phyloP scores from a whole-genome alignment of 257 asterid species.

The Gentiana dahurica region DNA sequence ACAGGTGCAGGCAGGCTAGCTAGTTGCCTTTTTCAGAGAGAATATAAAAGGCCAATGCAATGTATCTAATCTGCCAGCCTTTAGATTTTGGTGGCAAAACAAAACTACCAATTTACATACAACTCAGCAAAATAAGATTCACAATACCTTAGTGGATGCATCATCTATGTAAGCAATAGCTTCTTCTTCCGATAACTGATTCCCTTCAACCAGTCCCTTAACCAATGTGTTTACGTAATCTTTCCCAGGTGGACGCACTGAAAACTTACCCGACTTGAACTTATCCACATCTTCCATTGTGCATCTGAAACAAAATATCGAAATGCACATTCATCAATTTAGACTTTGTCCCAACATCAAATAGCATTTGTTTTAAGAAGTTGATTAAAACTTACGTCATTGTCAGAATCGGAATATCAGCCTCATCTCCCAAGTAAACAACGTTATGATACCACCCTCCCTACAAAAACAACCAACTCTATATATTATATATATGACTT shows the following conservation, averaged over 20 bases:
- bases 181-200: constrained; percentile 61
- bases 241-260: constrained; percentile 47
- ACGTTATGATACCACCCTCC: constrained; percentile 84
- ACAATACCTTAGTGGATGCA: constrained; percentile 46
- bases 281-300: constrained; percentile 35
- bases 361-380: not conserved
- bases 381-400: constrained; percentile 58
- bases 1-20: no score
- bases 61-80: no score
- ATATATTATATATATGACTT: no score
- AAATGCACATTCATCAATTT: no score
- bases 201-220: constrained; percentile 77
- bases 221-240: constrained; percentile 52
- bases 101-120: no score
- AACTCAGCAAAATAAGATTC: not conserved
- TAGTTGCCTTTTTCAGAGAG: no score
- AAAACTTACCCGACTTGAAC: constrained; percentile 48
- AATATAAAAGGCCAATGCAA: no score
- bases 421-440: constrained; percentile 67
- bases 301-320: constrained; percentile 42
- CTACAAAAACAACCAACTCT: constrained; percentile 25
- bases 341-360: no score
- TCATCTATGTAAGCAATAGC: constrained; percentile 59
- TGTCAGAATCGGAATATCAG: constrained; percentile 61
- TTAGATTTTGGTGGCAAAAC: no score